A percentile compares a stretch with the other conserved stretches of the same genome.
phyloP scores from a whole-genome alignment of 768 basidiomycete genomes.

The Roridomyces roridus region DNA sequence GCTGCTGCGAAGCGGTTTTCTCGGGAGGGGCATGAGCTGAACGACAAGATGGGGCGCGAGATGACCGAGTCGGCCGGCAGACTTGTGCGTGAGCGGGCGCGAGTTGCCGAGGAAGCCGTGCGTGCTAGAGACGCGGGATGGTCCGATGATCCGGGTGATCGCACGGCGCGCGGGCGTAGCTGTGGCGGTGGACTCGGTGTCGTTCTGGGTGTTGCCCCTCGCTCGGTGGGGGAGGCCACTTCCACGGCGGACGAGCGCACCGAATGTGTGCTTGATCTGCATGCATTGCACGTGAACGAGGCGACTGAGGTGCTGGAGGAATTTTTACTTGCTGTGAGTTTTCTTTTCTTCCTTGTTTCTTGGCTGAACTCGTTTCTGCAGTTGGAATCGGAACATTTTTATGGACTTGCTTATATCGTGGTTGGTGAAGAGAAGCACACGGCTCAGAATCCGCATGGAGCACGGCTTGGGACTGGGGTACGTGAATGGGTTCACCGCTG shows the following conservation, averaged over 20 bases:
- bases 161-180: slow-evolving; percentile 71
- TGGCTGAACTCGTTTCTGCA: slow-evolving; percentile 32
- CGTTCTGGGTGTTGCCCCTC: slow-evolving; percentile 82
- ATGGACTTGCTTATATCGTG: slow-evolving; percentile 87
- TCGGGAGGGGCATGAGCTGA: slow-evolving; percentile 92
- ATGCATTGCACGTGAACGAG: slow-evolving; percentile 93
- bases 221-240: slow-evolving; percentile 57
- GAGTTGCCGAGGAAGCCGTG: slow-evolving; percentile 78
- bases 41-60: slow-evolving; percentile 88
- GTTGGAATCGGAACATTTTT: slow-evolving; percentile 89
- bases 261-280: slow-evolving; percentile 87
- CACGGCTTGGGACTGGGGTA: slow-evolving; percentile 84
- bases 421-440: slow-evolving; percentile 98
- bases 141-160: slow-evolving; percentile 86
- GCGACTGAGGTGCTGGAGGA: slow-evolving; percentile 90
- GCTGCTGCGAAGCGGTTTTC: slow-evolving; percentile 95
- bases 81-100: slow-evolving; percentile 83
- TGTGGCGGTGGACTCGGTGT: slow-evolving; percentile 88
- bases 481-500: slow-evolving; percentile 92
- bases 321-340: slow-evolving; percentile 84
- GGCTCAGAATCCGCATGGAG: slow-evolving; percentile 80
- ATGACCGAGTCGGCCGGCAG: slow-evolving; percentile 85
- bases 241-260: slow-evolving; percentile 86
- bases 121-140: slow-evolving; percentile 70
- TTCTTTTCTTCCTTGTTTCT: slow-evolving; percentile 7